Evolutionary conservation across 352 stramenopile genomes (phyloP).

Genomic region (Globisporangium okanoganense): DNA sequence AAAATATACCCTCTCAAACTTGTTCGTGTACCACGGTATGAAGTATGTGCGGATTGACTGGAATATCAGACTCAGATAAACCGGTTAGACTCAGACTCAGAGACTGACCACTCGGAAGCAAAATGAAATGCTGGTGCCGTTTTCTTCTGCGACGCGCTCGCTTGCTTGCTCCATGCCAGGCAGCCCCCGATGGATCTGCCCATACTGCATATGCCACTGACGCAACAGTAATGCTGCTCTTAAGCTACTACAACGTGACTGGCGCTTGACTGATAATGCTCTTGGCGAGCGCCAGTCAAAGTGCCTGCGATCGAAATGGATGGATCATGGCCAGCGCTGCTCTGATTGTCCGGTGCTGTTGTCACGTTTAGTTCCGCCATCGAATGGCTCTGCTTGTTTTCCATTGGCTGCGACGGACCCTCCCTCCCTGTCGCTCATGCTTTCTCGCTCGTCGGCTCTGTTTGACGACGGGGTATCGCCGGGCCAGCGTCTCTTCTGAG

Average conservation of each 20-base stretch:
- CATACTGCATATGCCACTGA: background rate
- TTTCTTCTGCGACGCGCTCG: background rate
- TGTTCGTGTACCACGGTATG: too few relatives aligned
- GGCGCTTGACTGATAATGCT: background rate
- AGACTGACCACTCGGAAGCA: background rate
- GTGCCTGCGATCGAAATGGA: background rate
- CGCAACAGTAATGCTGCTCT: background rate
- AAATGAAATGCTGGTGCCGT: too few relatives aligned
- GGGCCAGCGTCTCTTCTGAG: slow-evolving; percentile 5
- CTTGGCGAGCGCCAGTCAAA: background rate
- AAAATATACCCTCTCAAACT: too few relatives aligned
- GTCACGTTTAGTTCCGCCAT: background rate
- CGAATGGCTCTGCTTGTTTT: background rate
- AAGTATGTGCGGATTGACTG: too few relatives aligned
- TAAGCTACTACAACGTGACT: background rate
- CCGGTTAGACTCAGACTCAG: background rate
- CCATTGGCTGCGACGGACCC: background rate
- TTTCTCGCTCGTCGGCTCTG: background rate
- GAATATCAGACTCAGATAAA: background rate
- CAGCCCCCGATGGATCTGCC: background rate
- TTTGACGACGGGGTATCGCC: slow-evolving; percentile 4
- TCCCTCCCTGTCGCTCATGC: background rate
- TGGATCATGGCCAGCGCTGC: background rate
- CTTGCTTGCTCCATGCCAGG: background rate
- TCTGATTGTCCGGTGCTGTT: background rate